A percentile compares a stretch with the other conserved stretches of the same genome.
Evolutionary conservation across 2,329 filamentous ascomycete genomes (phyloP).

Genomic region (Fonsecaea pugnacius): DNA sequence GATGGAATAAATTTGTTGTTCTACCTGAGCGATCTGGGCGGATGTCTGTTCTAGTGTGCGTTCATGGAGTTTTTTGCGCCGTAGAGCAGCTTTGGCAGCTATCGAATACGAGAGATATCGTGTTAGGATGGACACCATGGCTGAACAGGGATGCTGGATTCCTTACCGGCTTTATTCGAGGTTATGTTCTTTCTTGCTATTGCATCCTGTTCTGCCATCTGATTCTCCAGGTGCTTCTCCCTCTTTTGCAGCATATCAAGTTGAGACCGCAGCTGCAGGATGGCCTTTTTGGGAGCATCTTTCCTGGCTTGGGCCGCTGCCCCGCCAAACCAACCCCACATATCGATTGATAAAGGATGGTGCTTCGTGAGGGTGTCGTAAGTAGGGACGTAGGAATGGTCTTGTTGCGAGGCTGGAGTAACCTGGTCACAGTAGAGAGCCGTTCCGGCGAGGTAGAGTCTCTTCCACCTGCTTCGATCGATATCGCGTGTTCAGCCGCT

Average conservation of each 20-base stretch:
- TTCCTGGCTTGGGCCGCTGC: conserved; percentile 81
- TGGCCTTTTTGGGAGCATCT: conserved; percentile 95
- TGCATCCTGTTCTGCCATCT: conserved; percentile 90
- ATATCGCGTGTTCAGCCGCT: conserved; percentile 29
- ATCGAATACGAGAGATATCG: conserved; percentile 30
- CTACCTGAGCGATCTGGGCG: conserved; percentile 86
- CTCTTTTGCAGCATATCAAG: conserved; percentile 98
- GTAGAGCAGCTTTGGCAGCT: conserved; percentile 89
- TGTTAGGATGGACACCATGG: conserved; percentile 19
- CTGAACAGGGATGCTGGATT: neutral
- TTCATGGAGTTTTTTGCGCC: conserved; percentile 93
- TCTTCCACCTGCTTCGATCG: conserved; percentile 18
- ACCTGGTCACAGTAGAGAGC: neutral
- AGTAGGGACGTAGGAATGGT: neutral
- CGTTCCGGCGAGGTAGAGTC: conserved; percentile 16
- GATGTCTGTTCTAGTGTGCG: conserved; percentile 88
- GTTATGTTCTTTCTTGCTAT: conserved; percentile 86
- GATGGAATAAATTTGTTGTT: conserved; percentile 95
- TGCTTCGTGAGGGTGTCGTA: neutral
- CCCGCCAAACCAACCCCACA: conserved; percentile 93
- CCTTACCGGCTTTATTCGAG: conserved; percentile 86
- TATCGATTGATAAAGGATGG: conserved; percentile 40
- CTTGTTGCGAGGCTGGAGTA: neutral
- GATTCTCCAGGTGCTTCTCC: conserved; percentile 84
- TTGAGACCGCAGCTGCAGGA: conserved; percentile 82